These are phyloP conservation scores for Yueomyces sinensis DNA, from an alignment of 805 yeast genomes.

Conservation along the genomic window DNA sequence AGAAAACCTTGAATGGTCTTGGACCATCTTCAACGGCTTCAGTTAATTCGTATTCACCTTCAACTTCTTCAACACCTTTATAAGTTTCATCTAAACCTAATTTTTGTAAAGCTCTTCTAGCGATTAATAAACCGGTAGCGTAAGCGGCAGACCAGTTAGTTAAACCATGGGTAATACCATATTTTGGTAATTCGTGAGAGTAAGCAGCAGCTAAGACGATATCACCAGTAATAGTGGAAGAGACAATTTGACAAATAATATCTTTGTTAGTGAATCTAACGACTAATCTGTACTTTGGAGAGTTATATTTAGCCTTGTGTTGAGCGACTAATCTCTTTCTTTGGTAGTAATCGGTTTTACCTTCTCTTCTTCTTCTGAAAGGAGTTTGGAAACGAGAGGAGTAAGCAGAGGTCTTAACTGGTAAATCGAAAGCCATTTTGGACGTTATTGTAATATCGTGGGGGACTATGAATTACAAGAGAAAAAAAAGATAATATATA, in stretches of 20 bases:
- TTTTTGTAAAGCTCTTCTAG: constrained; percentile 98
- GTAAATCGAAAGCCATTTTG: constrained; percentile 32
- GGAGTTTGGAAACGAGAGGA: constrained; percentile 99
- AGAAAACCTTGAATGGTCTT: constrained; percentile 99
- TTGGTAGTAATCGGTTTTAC: constrained; percentile 99
- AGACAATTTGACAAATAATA: constrained; percentile 94
- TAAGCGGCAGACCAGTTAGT: constrained; percentile 99
- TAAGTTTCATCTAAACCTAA: constrained; percentile 97
- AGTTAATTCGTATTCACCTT: constrained; percentile 97
- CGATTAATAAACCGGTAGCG: constrained; percentile 95
- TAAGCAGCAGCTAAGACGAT: constrained; percentile 93
- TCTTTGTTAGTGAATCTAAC: constrained; percentile 99
- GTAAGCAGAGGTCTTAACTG: constrained; percentile 81
- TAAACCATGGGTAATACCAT: constrained; percentile 96
- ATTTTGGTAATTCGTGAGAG: constrained; percentile 96
- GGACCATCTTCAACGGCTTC: constrained; percentile 99
- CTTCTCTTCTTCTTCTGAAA: constrained; percentile 99
- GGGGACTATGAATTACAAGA: no score
- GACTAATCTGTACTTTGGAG: constrained; percentile 99
- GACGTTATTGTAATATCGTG: background rate
- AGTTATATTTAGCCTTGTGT: constrained; percentile 99
- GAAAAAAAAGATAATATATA: no score
- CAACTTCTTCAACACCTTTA: constrained; percentile 97
- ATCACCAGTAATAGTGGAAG: constrained; percentile 96
- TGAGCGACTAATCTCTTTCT: constrained; percentile 99